Base-by-base conservation (phyloP, 495 filamentous ascomycete genomes). In the Aspergillus steynii region DNA sequence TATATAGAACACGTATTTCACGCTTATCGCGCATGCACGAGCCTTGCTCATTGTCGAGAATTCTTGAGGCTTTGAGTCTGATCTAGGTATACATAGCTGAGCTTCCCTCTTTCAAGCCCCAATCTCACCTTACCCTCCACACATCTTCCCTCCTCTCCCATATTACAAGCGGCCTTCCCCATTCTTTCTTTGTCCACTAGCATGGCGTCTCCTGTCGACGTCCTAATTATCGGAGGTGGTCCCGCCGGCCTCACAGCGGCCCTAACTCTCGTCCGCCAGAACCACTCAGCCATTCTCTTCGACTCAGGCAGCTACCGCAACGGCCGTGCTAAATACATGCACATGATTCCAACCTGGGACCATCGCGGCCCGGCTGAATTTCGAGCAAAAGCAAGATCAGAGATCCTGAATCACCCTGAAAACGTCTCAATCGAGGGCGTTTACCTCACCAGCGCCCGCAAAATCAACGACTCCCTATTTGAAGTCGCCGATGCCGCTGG, bases 221-320 rank as follows among this genome's bases (percentile, higher is more conserved):
- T 29, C 8, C 32, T 57, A 25, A 20, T 58, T 20, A 52, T 50
- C 12, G 49, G 49, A 4, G 49, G 25, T 14, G 49, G 49, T 26
- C 49, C 49, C 5, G 49, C 49, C 5, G 49, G 49, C 8, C 49
- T 50, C 8, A 14, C 20, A n/a, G n/a, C 49, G 75, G 69, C 59
- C 51, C 9, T 29, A 14, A 14, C 49, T n/a, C 28, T 50, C 5
- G n/a, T 9, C 15, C 49, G 49, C n/a, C 20, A 50, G 20, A 2
- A 26, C 20, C 37, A 42, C 4, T 14, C 37, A 20, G 49, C 28
- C 2, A 14, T 29, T 27, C 8, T 50, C 0, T 50, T 50, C 12
- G 49, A 50, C 49, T 26, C n/a, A 1, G 6, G 12, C 5, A 29
- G 28, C 5, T 29, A 50, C 28, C 49, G 49, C 5, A 50, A 50